Base-by-base conservation (phyloP, 352 stramenopile genomes). In the Pythium insidiosum region DNA sequence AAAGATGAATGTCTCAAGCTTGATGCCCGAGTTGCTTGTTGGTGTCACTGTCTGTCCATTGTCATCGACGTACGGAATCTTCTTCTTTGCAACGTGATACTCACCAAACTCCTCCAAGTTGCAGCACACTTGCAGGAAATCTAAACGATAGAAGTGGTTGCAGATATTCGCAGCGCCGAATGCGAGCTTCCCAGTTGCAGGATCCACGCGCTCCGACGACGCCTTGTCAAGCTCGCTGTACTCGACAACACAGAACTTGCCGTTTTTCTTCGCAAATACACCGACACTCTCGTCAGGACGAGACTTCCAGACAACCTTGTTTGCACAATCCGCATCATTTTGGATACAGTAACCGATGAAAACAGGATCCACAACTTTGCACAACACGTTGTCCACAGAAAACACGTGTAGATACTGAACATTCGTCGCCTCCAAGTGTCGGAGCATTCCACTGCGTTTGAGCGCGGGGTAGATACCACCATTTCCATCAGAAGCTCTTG, bases 161-260 rank as follows among this genome's bases (percentile, higher is more conserved):
- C 95, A 99, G 61, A 99, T 98, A 57, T 99, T 99, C 22, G 84
- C 95, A 3, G 91, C 90, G 10, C 93, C 88, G 63, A 97, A 99
- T 0, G 86, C 56, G 12, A 99, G 76, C 43, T 84, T 74, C 13
- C 89, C 89, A 5, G 61, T 89, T 38, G 15, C 56, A 24, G 54
- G 37, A 42, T 86, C 46, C 28, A 71, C 50, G 62, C 74, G 37
- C 54, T 79, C 73, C 58, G 77, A 70, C 58, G 74, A 52, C 35
- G 47, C 65, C 21, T 58, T 63, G 44, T 85, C 74, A 53, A 99
- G 84, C 53, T 99, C 96, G 13, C 73, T 97, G 71, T 99, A 99
- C 63, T 99, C 96, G 4, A 99, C 78, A 33, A 99, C 77, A 50
- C 82, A 89, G 38, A 84, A 88, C 12, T 75, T 66, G 36, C 75